Evolutionary conservation across 2,329 filamentous ascomycete genomes (phyloP).

Genomic region (Coleophoma crateriformis): DNA sequence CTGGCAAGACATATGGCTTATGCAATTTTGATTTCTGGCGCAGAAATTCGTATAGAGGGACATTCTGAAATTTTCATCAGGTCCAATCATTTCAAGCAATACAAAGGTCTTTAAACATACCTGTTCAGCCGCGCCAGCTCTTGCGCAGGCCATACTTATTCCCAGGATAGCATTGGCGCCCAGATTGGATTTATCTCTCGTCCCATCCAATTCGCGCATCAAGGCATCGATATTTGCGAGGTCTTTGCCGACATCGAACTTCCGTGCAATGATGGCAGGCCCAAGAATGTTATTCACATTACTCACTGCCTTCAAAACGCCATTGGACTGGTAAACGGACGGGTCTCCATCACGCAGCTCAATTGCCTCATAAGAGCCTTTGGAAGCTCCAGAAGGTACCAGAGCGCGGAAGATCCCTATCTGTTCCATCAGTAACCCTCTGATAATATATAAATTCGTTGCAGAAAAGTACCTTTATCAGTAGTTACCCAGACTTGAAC

Average conservation of each 20-base stretch:
- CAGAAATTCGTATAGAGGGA: conserved; percentile 53
- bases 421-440: too few relatives aligned
- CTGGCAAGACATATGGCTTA: conserved; percentile 44
- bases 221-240: conserved; percentile 47
- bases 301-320: conserved; percentile 47
- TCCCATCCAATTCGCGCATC: conserved; percentile 49
- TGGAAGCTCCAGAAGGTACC: conserved; percentile 30
- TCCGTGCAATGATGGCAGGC: conserved; percentile 46
- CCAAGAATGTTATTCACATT: conserved; percentile 50
- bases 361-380: conserved; percentile 27
- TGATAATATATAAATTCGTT: too few relatives aligned
- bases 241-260: conserved; percentile 45
- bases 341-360: conserved; percentile 42
- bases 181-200: conserved; percentile 51
- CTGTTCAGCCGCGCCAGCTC: conserved; percentile 49
- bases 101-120: conserved; percentile 12
- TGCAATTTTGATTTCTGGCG: conserved; percentile 35
- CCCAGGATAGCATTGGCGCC: conserved; percentile 57
- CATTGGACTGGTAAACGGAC: conserved; percentile 47
- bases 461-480: too few relatives aligned
- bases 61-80: conserved; percentile 23
- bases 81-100: too few relatives aligned
- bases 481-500: too few relatives aligned
- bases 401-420: conserved; percentile 25
- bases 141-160: conserved; percentile 53